Evolutionary conservation across 441 rosid genomes (phyloP).

Genomic region (Viola pubescens): DNA sequence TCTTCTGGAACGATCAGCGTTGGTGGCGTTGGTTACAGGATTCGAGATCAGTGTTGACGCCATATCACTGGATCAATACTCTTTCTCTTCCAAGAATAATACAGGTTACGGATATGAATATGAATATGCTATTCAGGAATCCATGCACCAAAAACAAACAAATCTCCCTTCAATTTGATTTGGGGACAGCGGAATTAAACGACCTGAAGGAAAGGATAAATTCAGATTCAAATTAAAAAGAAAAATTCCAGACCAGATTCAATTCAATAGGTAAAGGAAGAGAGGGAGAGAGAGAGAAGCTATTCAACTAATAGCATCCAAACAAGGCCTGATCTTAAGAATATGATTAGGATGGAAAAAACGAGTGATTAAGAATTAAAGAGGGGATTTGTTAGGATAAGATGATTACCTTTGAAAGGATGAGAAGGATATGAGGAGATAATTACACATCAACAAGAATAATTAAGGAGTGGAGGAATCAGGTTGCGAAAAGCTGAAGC

Average conservation of each 20-base stretch:
- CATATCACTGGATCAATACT: too few relatives aligned
- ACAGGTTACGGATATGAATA: too few relatives aligned
- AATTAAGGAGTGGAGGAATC: background rate
- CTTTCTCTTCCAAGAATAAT: too few relatives aligned
- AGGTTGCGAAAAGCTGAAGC: background rate
- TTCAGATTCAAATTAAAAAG: slow-evolving; percentile 11
- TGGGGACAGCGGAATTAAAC: too few relatives aligned
- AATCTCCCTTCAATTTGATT: too few relatives aligned
- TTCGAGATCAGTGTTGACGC: slow-evolving; percentile 25
- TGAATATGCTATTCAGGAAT: too few relatives aligned
- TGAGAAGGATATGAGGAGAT: background rate
- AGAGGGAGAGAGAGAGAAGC: background rate
- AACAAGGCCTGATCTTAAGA: background rate
- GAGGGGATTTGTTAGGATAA: too few relatives aligned
- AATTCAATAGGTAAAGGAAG: background rate
- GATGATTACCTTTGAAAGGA: too few relatives aligned
- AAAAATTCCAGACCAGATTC: slow-evolving; percentile 10
- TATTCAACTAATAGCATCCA: background rate
- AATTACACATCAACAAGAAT: background rate
- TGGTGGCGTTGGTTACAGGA: slow-evolving; percentile 25
- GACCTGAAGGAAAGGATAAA: background rate
- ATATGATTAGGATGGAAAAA: background rate
- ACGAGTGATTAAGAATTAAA: background rate
- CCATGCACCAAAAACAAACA: too few relatives aligned
- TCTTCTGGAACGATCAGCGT: slow-evolving; percentile 46